Base-by-base conservation (phyloP, 768 basidiomycete species). In the Auriscalpium orientale region DNA sequence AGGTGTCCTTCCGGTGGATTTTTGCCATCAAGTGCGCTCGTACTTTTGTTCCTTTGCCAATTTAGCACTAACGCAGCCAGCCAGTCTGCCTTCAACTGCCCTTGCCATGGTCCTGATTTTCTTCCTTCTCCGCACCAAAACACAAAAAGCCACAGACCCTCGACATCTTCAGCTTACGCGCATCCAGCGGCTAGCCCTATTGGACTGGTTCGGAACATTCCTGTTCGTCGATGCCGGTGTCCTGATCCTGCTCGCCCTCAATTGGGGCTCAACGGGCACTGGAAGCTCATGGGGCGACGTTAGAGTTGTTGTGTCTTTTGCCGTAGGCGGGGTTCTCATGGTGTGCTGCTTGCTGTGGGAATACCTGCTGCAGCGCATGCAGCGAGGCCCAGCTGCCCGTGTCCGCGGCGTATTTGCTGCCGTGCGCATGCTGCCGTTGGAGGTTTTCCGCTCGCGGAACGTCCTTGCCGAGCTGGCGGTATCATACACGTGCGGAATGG, bases 21-120 rank as follows among this genome's bases (percentile, higher is more conserved):
- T 81, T 80, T 56, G 79, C 72, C 3, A 80, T 81, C 68, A 81
- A 81, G 77, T 77, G 48, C 58, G 76, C 55, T 8, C 40, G 28
- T 16, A 28, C 46, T 48, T 15, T 15, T n/a, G n/a, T n/a, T 15
- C 22, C 33, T 35, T 51, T 18, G 20, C 51, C 12, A 33, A 8
- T 46, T 16, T 52, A 12, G 49, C 12, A n/a, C 21, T 55, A 22
- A 55, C 58, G 3, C 33, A 38, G 13, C 44, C 33, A 4, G 13
- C 18, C 51, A 79, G 79, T 56, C 63, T 80, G 12, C 79, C 79
- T 1, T 68, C 67, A 50, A 66, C 61, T 8, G 68, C 60, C 7
- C 52, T 72, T 1, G 71, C 68, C 1, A 75, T 74, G 63, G 28
- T 73, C 10, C 54, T 81, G 7, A 67, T 67, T 51, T 76, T 72